Base-by-base conservation (phyloP, 441 rosid species). In the Macaranga tanarius region DNA sequence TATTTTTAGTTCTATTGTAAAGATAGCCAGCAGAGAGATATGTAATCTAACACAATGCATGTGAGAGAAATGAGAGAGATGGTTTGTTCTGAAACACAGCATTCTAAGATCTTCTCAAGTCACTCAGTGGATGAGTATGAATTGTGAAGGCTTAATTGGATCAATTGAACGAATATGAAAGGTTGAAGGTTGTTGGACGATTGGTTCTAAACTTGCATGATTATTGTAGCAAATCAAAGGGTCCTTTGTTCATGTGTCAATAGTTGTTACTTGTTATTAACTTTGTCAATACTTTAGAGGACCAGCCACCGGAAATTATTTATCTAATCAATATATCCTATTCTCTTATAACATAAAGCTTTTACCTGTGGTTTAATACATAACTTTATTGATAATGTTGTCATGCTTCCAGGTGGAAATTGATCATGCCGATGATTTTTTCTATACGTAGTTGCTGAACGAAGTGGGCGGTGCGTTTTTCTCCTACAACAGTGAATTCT, bases 401-500 rank as follows among this genome's bases (percentile, higher is more conserved):
- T 26, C 38, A 28, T 64, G 55, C 68, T 45, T 45, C 38, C 68
- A 64, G 68, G 68, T 64, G 54, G n/a, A 22, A 10, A 10, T 10
- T 17, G 12, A 15, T 26, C 19, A 13, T 13, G 28, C 19, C 7
- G 1, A 15, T 7, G 20, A 12, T 0, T 10, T 12, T 2, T 44
- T 45, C 23, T 23, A 16, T 45, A 16, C 20, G 22, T 62, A 16
- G 15, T 23, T 45, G 52, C 54, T 23, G 52, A 23, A 63, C n/a
- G 67, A 62, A 40, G n/a, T 19, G 10, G 25, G 48, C 9, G n/a
- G 8, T 25, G 40, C 13, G 2, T 26, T 26, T 57, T 58, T 13
- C 19, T n/a, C 62, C 31, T 10, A 56, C 28, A 22, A 56, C 60
- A 3, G 16, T 22, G 10, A 56, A 56, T 22, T 25, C 31, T 15